Percentiles rank a stretch among this genome's conserved stretches.
Conservation (phyloP, 23 red algal genomes). For the Gracilaria vermiculophylla region DNA sequence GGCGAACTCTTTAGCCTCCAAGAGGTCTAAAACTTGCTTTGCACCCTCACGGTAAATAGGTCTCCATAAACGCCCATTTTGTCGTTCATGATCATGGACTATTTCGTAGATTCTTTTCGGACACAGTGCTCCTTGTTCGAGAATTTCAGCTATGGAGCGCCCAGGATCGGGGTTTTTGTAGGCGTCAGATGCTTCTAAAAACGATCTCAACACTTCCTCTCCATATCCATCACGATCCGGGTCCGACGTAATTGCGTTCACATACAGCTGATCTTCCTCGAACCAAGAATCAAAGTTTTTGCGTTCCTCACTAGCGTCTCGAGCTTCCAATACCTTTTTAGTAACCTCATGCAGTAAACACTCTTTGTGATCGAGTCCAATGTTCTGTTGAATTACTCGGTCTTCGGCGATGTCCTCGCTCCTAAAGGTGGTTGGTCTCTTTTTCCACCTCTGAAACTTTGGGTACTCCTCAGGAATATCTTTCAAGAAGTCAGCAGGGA, state of each 20-base stretch:
- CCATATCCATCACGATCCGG: constrained; percentile 27
- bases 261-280: not conserved
- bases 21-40: constrained; percentile 25
- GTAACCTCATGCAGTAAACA: not conserved
- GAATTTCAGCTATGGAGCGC: constrained; percentile 38
- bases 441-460: constrained; percentile 32
- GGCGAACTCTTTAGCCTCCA: constrained; percentile 61
- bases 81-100: constrained; percentile 47
- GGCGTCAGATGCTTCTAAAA: not conserved
- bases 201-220: constrained; percentile 11
- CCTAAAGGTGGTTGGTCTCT: not conserved
- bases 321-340: not conserved
- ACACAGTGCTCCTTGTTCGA: constrained; percentile 46
- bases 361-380: not conserved
- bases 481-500: not conserved
- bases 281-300: constrained; percentile 8
- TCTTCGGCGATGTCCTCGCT: not conserved
- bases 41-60: constrained; percentile 51
- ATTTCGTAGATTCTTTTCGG: constrained; percentile 18
- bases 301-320: not conserved
- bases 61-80: constrained; percentile 40
- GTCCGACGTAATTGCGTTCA: not conserved
- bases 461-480: constrained; percentile 38
- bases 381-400: not conserved
- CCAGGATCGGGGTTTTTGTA: constrained; percentile 30